Evolutionary conservation across 805 yeast genomes (phyloP), one percentile per base, ranked within the genome.

Genomic region (Jamesozyma hellenica): DNA sequence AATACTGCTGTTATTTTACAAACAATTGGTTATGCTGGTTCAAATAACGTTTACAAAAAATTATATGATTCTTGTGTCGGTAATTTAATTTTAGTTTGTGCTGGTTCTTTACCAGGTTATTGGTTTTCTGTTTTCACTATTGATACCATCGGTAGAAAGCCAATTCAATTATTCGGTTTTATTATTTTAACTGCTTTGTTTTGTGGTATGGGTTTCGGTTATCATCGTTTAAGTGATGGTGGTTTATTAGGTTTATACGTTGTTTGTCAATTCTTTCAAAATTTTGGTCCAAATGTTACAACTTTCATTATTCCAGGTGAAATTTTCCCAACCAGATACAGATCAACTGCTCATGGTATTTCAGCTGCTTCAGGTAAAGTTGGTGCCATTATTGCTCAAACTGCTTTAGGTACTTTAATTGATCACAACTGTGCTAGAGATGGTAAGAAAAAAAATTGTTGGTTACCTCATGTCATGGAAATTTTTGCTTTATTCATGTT

Each of bases 91-190:
- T 73, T 86, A 61, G 77, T 86, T 47, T 84, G 94, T 74, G 96
- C 96, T 42, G 96, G 96, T 71, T 74, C 92, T 34, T 75, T 86
- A 64, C 95, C 95, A 53, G 96, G 96, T 58, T 86, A 86, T 67
- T 86, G 95, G 95, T 67, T 72, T 45, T 61, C 90, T 26, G 85
- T 80, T 52, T 86, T 86, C 38, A 79, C 90, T 35, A 60, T 86
- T 44, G 96, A 86, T 65, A 70, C 66, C 29, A 52, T 86, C 51
- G 96, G 96, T 54, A 79, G 96, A 72, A 84, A 81, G 65, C 77
- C 87, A 47, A 67, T 86, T 47, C 95, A 87, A 69, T 43, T 84
- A 17, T 68, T 66, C 56, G 94, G 95, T 53, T 86, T 86, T 70
- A 43, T 72, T 48, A 56, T 83, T 39, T 72, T 85, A 58, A 83